phyloP scores from a whole-genome alignment of 768 basidiomycete species.

The Pleurotus tuoliensis region DNA sequence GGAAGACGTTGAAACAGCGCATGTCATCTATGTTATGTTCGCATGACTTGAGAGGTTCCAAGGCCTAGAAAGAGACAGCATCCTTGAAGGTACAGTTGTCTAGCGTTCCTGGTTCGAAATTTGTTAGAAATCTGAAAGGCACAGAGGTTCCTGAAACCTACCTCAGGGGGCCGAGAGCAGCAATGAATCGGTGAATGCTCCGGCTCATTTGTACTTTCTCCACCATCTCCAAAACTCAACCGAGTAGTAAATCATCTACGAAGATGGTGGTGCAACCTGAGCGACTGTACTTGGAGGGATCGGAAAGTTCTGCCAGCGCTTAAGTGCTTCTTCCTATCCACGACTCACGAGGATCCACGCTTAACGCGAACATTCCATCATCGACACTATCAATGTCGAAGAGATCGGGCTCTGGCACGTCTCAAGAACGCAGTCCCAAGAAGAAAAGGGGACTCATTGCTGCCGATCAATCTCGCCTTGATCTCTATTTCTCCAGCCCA shows the following conservation, averaged over 20 bases:
- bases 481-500: conserved; percentile 22
- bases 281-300: too few relatives aligned
- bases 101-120: neutral
- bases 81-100: neutral
- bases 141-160: neutral
- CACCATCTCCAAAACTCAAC: too few relatives aligned
- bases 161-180: neutral
- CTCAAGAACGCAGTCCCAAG: neutral
- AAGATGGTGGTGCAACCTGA: too few relatives aligned
- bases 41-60: neutral
- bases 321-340: neutral
- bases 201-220: too few relatives aligned
- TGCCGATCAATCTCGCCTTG: conserved; percentile 20
- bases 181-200: too few relatives aligned
- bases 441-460: conserved; percentile 2
- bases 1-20: neutral
- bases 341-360: neutral
- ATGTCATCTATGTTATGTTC: conserved; percentile 5
- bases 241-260: too few relatives aligned
- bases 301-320: neutral
- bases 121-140: neutral
- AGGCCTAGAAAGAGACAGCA: neutral
- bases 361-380: neutral
- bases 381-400: neutral
- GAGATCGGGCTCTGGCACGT: neutral